Evolutionary conservation across 2,329 filamentous ascomycete species (phyloP), one percentile per base, ranked within the genome.

Genomic region (Paracorniculantispora psalliotae): DNA sequence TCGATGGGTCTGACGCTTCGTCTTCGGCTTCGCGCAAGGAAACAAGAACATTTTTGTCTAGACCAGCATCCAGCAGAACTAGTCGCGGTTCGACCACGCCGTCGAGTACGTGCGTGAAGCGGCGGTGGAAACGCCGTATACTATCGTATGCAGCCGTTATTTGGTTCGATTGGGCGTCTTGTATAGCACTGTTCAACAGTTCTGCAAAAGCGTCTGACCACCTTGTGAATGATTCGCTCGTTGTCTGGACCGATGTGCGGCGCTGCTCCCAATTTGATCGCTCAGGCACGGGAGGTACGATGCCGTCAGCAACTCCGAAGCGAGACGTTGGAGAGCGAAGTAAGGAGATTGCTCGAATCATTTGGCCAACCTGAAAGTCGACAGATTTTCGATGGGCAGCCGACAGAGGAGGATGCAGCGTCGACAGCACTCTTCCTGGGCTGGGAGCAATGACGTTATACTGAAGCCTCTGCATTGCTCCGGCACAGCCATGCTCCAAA

Each of bases 91-190:
- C 69, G 4, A 70, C 79, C 3, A 88, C 79, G 4, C 73, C 73
- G 58, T 86, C 81, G 4, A 88, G 70, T 2, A 79, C 59, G 57
- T 79, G 73, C 12, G 74, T 69, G 26, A 84, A 74, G 12, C 80
- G 75, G 39, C 73, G 67, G 58, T 82, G 80, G n/a, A 83, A 79
- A 13, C 70, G 69, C 51, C 85, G 75, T 3, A 88, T 78, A 4
- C 75, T 69, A 25, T 78, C 74, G 63, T 87, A 88, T 4, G 79
- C 78, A n/a, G 87, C 71, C 25, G 79, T 77, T 3, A 88, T 75
- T 1, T 78, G 76, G 72, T 82, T 77, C 62, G 86, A 84, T 67
- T 88, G 84, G 0, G 78, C 82, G 62, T 87, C 85, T 10, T 82
- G 74, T 19, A 87, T 68, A 3, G 83, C 72, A 0, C 75, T 75